Conservation (phyloP, 352 stramenopile species). For the Pythium pyrilobum region DNA sequence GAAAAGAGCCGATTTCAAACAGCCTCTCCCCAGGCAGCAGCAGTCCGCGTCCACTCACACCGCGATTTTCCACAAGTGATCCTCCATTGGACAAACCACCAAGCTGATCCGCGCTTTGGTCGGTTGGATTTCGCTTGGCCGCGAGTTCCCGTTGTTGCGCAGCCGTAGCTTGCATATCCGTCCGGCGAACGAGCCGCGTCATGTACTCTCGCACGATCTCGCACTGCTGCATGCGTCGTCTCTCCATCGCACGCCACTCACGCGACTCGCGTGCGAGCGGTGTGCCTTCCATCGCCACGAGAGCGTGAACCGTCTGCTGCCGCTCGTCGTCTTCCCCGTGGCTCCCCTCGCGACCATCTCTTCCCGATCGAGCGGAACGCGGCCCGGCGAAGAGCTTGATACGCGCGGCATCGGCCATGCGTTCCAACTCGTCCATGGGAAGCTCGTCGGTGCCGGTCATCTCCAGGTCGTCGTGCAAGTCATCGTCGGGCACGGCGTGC, state of each 20-base stretch:
- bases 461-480: conserved; percentile 24
- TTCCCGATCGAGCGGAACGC: background rate
- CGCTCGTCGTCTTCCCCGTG: background rate
- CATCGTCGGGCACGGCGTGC: conserved; percentile 2
- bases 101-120: no score
- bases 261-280: conserved; percentile 4
- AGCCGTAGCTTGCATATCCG: conserved; percentile 1
- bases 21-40: conserved; percentile 7
- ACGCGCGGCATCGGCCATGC: conserved; percentile 44
- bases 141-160: background rate
- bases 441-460: conserved; percentile 48
- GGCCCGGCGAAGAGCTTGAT: conserved; percentile 41
- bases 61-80: no score
- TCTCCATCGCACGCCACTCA: conserved; percentile 2
- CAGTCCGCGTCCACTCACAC: no score
- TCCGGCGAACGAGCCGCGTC: background rate
- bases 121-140: no score
- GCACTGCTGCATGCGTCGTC: conserved; percentile 9
- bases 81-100: no score
- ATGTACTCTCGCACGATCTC: conserved; percentile 23
- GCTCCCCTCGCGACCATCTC: background rate
- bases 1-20: conserved; percentile 50
- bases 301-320: conserved; percentile 1
- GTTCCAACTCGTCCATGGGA: conserved; percentile 51
- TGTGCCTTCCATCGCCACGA: conserved; percentile 11